These are phyloP conservation scores for Ceratobasidium sp. DNA, from an alignment of 1,284 basidiomycete genomes.

Conservation along the genomic window DNA sequence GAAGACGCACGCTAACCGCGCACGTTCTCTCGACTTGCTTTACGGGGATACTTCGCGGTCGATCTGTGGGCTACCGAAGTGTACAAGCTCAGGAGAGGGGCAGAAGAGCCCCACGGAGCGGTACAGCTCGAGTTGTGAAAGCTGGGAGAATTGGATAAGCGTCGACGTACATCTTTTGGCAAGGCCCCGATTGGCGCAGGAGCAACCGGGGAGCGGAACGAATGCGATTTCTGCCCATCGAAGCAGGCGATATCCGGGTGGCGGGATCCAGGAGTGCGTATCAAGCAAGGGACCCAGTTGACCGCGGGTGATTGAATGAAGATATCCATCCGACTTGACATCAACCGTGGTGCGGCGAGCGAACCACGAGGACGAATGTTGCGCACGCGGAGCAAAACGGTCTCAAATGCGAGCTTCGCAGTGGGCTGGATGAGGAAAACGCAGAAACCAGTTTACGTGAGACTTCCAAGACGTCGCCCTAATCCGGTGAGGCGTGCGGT, in stretches of 20 bases:
- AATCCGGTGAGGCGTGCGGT: not conserved
- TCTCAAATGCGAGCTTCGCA: not conserved
- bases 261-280: constrained; percentile 20
- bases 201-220: not conserved
- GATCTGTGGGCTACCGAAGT: constrained; percentile 1
- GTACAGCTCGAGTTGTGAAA: constrained; percentile 21
- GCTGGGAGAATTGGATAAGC: constrained; percentile 17
- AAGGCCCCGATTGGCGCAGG: constrained; percentile 19
- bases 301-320: constrained; percentile 22
- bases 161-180: constrained; percentile 16
- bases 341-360: constrained; percentile 2
- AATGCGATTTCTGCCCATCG: constrained; percentile 15
- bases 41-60: constrained; percentile 21
- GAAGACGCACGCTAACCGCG: constrained; percentile 11
- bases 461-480: constrained; percentile 20
- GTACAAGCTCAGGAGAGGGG: constrained; percentile 3
- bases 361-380: constrained; percentile 16
- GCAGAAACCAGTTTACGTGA: constrained; percentile 27
- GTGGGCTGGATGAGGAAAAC: constrained; percentile 12
- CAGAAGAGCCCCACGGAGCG: constrained; percentile 6
- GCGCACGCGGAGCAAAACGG: constrained; percentile 10
- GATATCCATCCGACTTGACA: constrained; percentile 19
- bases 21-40: not conserved
- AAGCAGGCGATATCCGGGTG: constrained; percentile 33
- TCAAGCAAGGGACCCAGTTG: constrained; percentile 29